Evolutionary conservation across 2,329 filamentous ascomycete genomes (phyloP).

Genomic region (Teratosphaeria epicoccoides): DNA sequence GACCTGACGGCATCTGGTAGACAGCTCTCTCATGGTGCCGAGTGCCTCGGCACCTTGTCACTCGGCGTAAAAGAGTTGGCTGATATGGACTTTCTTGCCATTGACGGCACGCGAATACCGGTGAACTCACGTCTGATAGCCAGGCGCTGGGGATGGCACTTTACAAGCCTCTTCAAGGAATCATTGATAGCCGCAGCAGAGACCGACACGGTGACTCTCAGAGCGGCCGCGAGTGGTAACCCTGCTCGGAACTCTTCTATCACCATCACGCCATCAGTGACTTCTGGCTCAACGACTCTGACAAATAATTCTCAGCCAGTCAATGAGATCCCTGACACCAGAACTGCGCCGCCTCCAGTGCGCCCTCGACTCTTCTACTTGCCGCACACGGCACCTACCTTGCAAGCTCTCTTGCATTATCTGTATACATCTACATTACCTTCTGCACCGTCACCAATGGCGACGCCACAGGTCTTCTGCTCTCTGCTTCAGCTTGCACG

Average conservation of each 20-base stretch:
- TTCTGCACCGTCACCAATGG: conserved; percentile 61
- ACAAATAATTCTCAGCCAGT: conserved; percentile 33
- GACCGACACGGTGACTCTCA: conserved; percentile 62
- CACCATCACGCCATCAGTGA: conserved; percentile 66
- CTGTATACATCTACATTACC: conserved; percentile 89
- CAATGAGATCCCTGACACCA: conserved; percentile 41
- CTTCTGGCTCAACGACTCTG: conserved; percentile 34
- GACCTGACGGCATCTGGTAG: conserved; percentile 61
- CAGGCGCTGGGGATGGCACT: conserved; percentile 88
- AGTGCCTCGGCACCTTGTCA: conserved; percentile 75
- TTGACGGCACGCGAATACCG: conserved; percentile 81
- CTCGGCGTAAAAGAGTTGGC: conserved; percentile 72
- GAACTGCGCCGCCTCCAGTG: conserved; percentile 45
- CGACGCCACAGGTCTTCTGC: conserved; percentile 90
- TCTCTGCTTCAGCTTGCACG: conserved; percentile 87
- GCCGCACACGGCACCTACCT: conserved; percentile 79
- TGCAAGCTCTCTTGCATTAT: conserved; percentile 84
- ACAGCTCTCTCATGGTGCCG: conserved; percentile 63
- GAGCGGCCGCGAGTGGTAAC: conserved; percentile 44
- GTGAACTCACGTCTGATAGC: conserved; percentile 85
- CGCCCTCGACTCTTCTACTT: conserved; percentile 82
- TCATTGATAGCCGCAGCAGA: conserved; percentile 55
- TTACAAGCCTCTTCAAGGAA: conserved; percentile 81
- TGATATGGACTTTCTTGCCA: conserved; percentile 93
- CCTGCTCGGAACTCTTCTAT: conserved; percentile 67